These are phyloP conservation scores for Globisporangium echinulatum DNA, from an alignment of 352 stramenopile genomes.

Conservation along the genomic window DNA sequence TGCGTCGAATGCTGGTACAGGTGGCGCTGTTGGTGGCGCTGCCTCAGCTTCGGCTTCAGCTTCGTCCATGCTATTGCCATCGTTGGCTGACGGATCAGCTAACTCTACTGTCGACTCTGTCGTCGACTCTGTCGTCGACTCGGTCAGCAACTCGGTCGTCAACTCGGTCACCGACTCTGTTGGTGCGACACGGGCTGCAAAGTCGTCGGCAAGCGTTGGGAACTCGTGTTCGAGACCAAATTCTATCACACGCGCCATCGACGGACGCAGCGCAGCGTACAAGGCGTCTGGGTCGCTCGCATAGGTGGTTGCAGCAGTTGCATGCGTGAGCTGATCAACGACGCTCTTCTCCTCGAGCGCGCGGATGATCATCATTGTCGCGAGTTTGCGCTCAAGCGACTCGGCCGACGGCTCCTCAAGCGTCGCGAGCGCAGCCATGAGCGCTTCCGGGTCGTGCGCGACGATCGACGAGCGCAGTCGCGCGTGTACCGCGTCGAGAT, in stretches of 20 bases:
- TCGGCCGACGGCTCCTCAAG: constrained; percentile 58
- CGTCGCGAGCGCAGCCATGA: constrained; percentile 64
- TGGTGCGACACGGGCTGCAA: neutral
- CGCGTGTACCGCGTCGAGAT: constrained; percentile 34
- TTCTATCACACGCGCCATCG: constrained; percentile 44
- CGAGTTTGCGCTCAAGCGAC: constrained; percentile 67
- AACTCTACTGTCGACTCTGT: neutral
- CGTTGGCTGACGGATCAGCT: neutral
- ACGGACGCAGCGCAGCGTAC: constrained; percentile 23
- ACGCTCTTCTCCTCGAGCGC: constrained; percentile 68
- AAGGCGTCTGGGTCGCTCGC: constrained; percentile 12
- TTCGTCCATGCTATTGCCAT: neutral
- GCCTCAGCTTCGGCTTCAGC: neutral
- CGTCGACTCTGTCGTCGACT: neutral
- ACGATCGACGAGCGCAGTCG: constrained; percentile 58
- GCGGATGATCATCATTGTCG: constrained; percentile 79
- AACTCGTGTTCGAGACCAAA: constrained; percentile 55
- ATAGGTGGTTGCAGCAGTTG: constrained; percentile 6
- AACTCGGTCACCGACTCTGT: neutral
- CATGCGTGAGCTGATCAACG: constrained; percentile 40
- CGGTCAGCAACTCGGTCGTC: neutral
- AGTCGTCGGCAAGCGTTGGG: constrained; percentile 22
- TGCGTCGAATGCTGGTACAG: constrained; percentile 21
- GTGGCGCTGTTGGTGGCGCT: neutral
- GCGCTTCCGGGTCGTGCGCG: constrained; percentile 50